Evolutionary conservation across 176 grass and related monocot species (phyloP).

Genomic region (bread wheat (Triticum aestivum)): DNA sequence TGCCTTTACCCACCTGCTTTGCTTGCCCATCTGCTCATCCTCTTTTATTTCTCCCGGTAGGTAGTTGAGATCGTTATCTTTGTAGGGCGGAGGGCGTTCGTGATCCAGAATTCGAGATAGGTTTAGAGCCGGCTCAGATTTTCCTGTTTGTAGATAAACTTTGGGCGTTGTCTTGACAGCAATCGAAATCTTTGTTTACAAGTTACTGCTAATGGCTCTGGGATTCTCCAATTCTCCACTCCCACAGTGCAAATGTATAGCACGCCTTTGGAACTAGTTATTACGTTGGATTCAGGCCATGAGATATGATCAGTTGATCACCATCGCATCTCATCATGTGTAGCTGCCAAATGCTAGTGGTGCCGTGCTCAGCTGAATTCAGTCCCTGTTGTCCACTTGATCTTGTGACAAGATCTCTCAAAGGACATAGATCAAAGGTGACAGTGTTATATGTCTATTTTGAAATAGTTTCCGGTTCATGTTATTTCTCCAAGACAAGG

Average conservation of each 20-base stretch:
- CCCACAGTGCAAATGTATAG: not conserved
- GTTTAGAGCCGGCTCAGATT: not conserved
- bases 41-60: not conserved
- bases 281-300: not conserved
- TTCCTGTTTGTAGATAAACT: not conserved
- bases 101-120: not conserved
- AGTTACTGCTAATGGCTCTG: not conserved
- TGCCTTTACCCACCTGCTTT: not conserved
- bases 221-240: slow-evolving; percentile 10
- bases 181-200: not conserved
- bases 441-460: not conserved
- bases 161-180: not conserved
- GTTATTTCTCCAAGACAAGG: not conserved
- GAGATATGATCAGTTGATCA: not conserved
- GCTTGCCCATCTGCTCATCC: slow-evolving; percentile 9
- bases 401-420: not conserved
- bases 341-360: not conserved
- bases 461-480: not conserved
- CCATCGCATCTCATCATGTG: not conserved
- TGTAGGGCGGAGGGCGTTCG: not conserved
- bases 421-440: not conserved
- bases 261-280: not conserved
- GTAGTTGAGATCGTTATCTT: not conserved
- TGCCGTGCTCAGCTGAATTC: not conserved
- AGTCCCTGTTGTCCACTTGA: not conserved